These are phyloP conservation scores for Alnus glutinosa DNA, from an alignment of 306 rosid genomes.

Conservation along the genomic window DNA sequence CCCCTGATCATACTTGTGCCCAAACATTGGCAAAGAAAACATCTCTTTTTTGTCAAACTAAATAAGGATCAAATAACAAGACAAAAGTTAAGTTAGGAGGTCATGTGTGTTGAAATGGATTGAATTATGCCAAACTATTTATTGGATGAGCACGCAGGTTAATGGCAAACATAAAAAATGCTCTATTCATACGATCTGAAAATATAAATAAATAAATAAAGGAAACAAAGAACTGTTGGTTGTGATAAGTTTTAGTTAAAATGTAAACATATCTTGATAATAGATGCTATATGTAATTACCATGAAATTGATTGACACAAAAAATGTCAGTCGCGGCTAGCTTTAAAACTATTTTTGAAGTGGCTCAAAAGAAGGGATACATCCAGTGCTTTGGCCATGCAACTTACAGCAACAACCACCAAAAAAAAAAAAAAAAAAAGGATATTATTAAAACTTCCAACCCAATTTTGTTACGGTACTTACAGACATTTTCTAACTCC, in stretches of 20 bases:
- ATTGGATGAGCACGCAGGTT: background rate
- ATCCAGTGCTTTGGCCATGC: too few relatives aligned
- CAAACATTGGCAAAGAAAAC: background rate
- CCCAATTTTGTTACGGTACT: background rate
- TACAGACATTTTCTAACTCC: too few relatives aligned
- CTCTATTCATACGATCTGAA: background rate
- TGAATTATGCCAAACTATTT: background rate
- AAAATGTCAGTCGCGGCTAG: background rate
- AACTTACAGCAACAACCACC: too few relatives aligned
- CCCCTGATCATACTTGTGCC: background rate
- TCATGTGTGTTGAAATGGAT: background rate
- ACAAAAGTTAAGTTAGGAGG: background rate
- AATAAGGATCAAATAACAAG: background rate
- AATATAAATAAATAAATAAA: too few relatives aligned
- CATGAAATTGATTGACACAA: background rate
- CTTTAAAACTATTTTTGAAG: background rate
- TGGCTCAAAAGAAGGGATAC: background rate
- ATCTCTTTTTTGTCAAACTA: too few relatives aligned
- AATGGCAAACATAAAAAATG: background rate
- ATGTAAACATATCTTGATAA: too few relatives aligned
- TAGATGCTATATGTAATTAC: background rate
- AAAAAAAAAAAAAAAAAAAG: too few relatives aligned
- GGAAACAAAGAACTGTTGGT: background rate
- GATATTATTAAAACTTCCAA: background rate
- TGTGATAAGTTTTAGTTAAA: too few relatives aligned